Evolutionary conservation across 2,329 filamentous ascomycete species (phyloP).

Genomic region (Golovinomyces cichoracearum): DNA sequence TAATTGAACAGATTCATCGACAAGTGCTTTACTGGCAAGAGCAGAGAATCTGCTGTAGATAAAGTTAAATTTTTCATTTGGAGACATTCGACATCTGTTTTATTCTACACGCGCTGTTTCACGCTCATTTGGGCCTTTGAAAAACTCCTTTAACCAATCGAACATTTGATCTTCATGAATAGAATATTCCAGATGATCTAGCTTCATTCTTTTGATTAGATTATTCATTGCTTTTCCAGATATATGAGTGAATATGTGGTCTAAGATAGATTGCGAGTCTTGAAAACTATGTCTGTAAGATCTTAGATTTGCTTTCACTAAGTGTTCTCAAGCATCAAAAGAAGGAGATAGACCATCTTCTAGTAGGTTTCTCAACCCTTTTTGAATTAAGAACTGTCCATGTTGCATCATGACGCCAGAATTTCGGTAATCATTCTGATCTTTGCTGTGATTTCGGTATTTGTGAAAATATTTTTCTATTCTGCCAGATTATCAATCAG

Average conservation of each 20-base stretch:
- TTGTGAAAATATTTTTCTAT: too few species aligned
- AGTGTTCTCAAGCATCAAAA: too few species aligned
- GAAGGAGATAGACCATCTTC: background rate
- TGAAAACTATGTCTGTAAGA: background rate
- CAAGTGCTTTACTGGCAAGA: background rate
- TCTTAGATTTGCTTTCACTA: background rate
- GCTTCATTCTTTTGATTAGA: background rate
- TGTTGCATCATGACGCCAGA: background rate
- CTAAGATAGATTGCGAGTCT: background rate
- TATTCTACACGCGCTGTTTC: background rate
- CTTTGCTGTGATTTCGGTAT: background rate
- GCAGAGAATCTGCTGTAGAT: background rate
- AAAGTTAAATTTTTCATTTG: background rate
- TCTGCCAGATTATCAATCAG: too few species aligned
- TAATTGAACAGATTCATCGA: background rate
- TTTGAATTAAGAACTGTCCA: background rate
- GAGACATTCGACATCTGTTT: background rate
- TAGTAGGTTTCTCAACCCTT: background rate
- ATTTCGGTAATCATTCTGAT: background rate
- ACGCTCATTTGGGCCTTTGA: background rate
- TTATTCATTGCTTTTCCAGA: background rate
- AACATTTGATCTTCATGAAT: background rate
- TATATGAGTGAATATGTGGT: background rate
- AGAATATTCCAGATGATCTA: background rate
- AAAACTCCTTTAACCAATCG: background rate